phyloP scores from a whole-genome alignment of 345 rosid species.

The Pugionium dolabratum region DNA sequence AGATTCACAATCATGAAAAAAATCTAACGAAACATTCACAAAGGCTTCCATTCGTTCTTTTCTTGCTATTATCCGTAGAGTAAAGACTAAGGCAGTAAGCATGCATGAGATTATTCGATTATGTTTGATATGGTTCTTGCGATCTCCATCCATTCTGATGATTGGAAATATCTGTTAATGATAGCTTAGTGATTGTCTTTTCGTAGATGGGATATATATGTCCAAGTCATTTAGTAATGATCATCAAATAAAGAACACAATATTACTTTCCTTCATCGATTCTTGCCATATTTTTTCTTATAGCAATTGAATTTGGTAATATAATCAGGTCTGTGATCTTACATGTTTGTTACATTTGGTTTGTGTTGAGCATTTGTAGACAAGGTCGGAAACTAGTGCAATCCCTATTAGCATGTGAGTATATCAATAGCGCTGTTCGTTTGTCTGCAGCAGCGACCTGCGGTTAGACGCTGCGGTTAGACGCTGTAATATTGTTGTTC shows the following conservation, averaged over 20 bases:
- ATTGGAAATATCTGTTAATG: constrained; percentile 1
- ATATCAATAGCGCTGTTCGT: constrained; percentile 25
- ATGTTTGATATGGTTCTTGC: constrained; percentile 39
- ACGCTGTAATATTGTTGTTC: no score
- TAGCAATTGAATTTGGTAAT: constrained; percentile 35
- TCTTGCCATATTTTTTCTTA: constrained; percentile 31
- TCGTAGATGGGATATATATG: neutral
- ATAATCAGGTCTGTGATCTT: constrained; percentile 23
- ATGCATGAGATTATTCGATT: constrained; percentile 43
- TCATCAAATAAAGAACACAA: constrained; percentile 14
- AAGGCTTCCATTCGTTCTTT: neutral
- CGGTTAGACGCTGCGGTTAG: no score
- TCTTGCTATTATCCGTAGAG: constrained; percentile 27
- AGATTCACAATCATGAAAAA: constrained; percentile 12
- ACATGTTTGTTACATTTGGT: constrained; percentile 10
- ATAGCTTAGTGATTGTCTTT: constrained; percentile 23
- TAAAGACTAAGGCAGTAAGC: constrained; percentile 11
- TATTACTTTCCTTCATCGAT: constrained; percentile 14
- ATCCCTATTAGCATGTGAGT: neutral
- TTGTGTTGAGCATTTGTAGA: constrained; percentile 29
- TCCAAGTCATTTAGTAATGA: no score
- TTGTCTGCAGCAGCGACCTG: neutral
- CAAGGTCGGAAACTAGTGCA: constrained; percentile 19
- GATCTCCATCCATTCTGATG: constrained; percentile 31
- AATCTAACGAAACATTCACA: constrained; percentile 30